Evolutionary conservation across 2,329 filamentous ascomycete genomes (phyloP), one percentile per base, ranked within the genome.

Genomic region (Orbilia quercus): DNA sequence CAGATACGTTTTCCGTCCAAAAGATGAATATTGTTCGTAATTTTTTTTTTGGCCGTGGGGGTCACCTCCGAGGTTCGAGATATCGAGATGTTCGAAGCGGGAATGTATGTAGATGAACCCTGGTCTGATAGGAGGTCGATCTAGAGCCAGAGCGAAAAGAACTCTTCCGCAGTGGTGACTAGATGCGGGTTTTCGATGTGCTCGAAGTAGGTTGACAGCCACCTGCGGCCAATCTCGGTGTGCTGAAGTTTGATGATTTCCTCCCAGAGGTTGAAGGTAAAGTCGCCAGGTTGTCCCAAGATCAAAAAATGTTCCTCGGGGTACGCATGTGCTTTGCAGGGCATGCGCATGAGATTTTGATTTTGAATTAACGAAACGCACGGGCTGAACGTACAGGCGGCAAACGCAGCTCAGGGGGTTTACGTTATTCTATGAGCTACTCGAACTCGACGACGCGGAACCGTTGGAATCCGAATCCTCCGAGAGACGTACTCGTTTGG

Each of bases 401-500:
- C 48, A 53, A 22, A 45, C 42, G 20, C n/a, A 22, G 42, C n/a
- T 14, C 36, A 12, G n/a, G 36, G 36, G 36, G n/a, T 40, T 6
- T 40, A 40, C n/a, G 20, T 22, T 45, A 45, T 16, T 45, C 42
- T 22, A 16, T 16, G 42, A 45, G 9, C 42, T 28, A 44, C 58
- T 44, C 28, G 58, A 62, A 23, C 23, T 34, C 25, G 58, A 7
- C 58, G 58, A 53, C 45, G 20, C 51, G 40, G 62, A 51, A 14
- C 51, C 42, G 62, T 14, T 54, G 20, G 62, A 42, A 7, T 65
- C 42, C n/a, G 48, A 51, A 18, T 44, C 16, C 14, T 62, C 57
- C 36, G 38, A 23, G 50, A 66, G 36, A 42, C 47, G 55, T 7
- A 70, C 36, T 16, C 57, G 57, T 9, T 60, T 55, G 48, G 23